Evolutionary conservation across 441 rosid species (phyloP).

Genomic region (Euphorbia schlechtendalii): DNA sequence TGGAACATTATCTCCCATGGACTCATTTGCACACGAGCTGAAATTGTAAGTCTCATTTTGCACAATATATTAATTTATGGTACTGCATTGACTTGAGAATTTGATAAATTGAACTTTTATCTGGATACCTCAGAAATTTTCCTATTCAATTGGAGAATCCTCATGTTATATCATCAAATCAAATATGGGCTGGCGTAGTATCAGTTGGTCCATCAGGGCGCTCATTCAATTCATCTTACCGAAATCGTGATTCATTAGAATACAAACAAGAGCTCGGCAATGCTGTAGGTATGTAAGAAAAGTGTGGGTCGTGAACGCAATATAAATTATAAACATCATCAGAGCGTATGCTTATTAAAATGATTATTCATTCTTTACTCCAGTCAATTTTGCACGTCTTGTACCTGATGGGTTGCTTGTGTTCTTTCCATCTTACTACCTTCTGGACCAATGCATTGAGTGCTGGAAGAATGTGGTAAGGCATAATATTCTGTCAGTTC

Average conservation of each 20-base stretch:
- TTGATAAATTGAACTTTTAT: conserved; percentile 22
- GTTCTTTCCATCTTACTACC: conserved; percentile 93
- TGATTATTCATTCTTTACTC: conserved; percentile 16
- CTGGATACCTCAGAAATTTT: conserved; percentile 54
- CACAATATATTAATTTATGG: conserved; percentile 14
- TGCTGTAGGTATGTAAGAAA: conserved; percentile 68
- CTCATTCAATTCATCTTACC: conserved; percentile 72
- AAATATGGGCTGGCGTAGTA: conserved; percentile 93
- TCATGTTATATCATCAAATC: conserved; percentile 86
- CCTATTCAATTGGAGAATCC: conserved; percentile 93
- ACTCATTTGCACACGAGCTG: conserved; percentile 85
- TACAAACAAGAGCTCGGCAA: conserved; percentile 98
- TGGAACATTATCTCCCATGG: conserved; percentile 94
- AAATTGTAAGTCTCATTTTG: conserved; percentile 53
- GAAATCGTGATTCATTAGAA: conserved; percentile 70
- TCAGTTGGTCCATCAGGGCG: conserved; percentile 81
- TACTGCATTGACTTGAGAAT: conserved; percentile 19
- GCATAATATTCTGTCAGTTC: conserved; percentile 19
- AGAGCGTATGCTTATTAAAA: not conserved
- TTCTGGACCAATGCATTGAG: conserved; percentile 73
- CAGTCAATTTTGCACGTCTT: conserved; percentile 89
- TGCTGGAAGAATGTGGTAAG: conserved; percentile 86
- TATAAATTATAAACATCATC: not conserved
- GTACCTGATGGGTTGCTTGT: conserved; percentile 95
- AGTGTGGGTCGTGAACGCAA: not conserved